phyloP scores from a whole-genome alignment of 2,329 filamentous ascomycete species.

The Alternaria angustiovoidea region DNA sequence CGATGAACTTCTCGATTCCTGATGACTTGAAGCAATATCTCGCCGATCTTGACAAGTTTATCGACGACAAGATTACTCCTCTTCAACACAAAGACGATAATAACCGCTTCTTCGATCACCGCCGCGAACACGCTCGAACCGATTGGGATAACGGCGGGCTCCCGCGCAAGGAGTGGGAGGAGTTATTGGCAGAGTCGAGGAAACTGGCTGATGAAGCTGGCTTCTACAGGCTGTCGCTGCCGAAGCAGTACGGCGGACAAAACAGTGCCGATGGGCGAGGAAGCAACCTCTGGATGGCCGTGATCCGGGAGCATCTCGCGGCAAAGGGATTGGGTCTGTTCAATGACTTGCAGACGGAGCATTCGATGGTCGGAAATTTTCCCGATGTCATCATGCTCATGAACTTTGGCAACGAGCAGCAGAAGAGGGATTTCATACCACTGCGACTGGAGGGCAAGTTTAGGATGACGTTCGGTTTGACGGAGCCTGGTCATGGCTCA shows the following conservation, averaged over 20 bases:
- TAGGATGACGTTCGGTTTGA: constrained; percentile 68
- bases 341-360: constrained; percentile 71
- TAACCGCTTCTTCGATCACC: constrained; percentile 71
- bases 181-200: constrained; percentile 59
- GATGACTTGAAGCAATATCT: constrained; percentile 59
- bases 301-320: constrained; percentile 67
- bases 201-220: constrained; percentile 65
- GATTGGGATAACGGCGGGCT: constrained; percentile 67
- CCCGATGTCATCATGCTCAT: constrained; percentile 69
- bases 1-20: constrained; percentile 60
- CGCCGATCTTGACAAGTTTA: constrained; percentile 64
- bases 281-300: constrained; percentile 70
- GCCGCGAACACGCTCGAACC: constrained; percentile 68
- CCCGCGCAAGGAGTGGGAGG: constrained; percentile 67
- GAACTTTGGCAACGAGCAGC: constrained; percentile 65
- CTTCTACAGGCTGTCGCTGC: constrained; percentile 67
- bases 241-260: constrained; percentile 63
- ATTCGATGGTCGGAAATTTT: constrained; percentile 69
- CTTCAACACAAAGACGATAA: constrained; percentile 66
- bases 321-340: constrained; percentile 67
- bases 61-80: constrained; percentile 61
- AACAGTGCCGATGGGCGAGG: constrained; percentile 54
- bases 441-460: constrained; percentile 63
- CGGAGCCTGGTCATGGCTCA: constrained; percentile 68
- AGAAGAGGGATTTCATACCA: constrained; percentile 63